These are phyloP conservation scores for Xylariaceae sp. DNA, from an alignment of 2,329 filamentous ascomycete species.

Conservation along the genomic window DNA sequence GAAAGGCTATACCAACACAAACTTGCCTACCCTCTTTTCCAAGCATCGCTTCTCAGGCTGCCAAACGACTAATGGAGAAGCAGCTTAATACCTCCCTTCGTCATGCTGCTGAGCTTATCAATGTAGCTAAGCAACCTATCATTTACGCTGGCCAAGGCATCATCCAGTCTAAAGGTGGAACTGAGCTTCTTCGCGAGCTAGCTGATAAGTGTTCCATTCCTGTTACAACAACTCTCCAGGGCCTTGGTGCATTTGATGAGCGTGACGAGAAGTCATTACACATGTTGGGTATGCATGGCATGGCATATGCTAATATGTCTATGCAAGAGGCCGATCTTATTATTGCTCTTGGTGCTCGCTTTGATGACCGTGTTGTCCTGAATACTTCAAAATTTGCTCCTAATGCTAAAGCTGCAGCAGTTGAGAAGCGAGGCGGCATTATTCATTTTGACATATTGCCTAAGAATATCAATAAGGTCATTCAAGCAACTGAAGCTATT, in stretches of 20 bases:
- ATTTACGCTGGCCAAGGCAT: slow-evolving; percentile 18
- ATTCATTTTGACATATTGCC: slow-evolving; percentile 98
- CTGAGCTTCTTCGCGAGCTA: slow-evolving; percentile 12
- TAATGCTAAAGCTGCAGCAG: slow-evolving; percentile 80
- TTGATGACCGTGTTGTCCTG: slow-evolving; percentile 92
- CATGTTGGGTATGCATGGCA: slow-evolving; percentile 99
- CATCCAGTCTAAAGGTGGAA: slow-evolving; percentile 5
- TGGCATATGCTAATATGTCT: slow-evolving; percentile 96
- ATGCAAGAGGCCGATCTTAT: slow-evolving; percentile 98
- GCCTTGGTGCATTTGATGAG: slow-evolving; percentile 91
- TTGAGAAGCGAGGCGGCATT: slow-evolving; percentile 88
- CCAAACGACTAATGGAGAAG: slow-evolving; percentile 9
- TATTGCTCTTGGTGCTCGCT: slow-evolving; percentile 88
- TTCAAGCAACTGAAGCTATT: slow-evolving; percentile 93
- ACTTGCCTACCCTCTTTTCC: not conserved
- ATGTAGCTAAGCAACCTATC: slow-evolving; percentile 10
- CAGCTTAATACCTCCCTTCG: slow-evolving; percentile 4
- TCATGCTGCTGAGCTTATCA: slow-evolving; percentile 8
- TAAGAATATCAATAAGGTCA: slow-evolving; percentile 99
- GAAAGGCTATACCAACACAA: slow-evolving; percentile 13
- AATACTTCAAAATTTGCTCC: slow-evolving; percentile 88
- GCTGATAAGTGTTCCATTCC: slow-evolving; percentile 12
- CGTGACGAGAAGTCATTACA: slow-evolving; percentile 92
- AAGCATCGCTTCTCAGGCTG: slow-evolving; percentile 13
- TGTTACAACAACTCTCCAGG: slow-evolving; percentile 44